Conservation (phyloP, 1,139 yeast genomes). For the Candida albicans region DNA sequence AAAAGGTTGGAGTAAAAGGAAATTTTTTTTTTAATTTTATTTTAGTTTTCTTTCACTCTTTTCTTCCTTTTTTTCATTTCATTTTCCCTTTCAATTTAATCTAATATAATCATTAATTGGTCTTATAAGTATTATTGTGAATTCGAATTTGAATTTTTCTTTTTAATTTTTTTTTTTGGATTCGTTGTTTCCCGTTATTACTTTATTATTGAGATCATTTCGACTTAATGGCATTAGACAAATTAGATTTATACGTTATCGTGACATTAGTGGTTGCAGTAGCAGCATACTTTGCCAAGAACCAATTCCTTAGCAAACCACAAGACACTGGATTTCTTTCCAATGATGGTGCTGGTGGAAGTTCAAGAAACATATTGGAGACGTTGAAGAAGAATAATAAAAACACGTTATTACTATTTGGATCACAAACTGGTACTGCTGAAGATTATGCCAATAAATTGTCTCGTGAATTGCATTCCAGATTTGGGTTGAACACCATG, state of each 20-base stretch:
- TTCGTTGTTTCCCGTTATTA: too few species aligned
- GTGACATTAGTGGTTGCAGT: slow-evolving; percentile 64
- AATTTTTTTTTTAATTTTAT: neutral
- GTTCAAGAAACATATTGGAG: slow-evolving; percentile 62
- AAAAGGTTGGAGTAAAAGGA: too few species aligned
- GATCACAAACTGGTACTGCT: slow-evolving; percentile 99
- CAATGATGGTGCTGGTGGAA: slow-evolving; percentile 38
- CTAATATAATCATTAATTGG: too few species aligned
- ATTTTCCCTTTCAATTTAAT: neutral
- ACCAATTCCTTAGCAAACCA: slow-evolving; percentile 30
- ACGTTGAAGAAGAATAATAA: slow-evolving; percentile 64
- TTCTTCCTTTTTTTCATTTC: neutral
- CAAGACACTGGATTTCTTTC: slow-evolving; percentile 27
- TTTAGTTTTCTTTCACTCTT: neutral
- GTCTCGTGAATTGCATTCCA: slow-evolving; percentile 81
- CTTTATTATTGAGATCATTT: neutral
- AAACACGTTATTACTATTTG: slow-evolving; percentile 80
- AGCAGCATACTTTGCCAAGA: slow-evolving; percentile 66
- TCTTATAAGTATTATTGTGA: neutral
- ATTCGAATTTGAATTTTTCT: neutral
- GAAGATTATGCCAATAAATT: slow-evolving; percentile 93
- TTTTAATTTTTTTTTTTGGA: neutral
- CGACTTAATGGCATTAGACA: slow-evolving; percentile 52
- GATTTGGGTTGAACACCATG: slow-evolving; percentile 81
- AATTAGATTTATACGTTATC: slow-evolving; percentile 70